Evolutionary conservation across 2,329 filamentous ascomycete genomes (phyloP).

Genomic region (Aspergillus proliferans): DNA sequence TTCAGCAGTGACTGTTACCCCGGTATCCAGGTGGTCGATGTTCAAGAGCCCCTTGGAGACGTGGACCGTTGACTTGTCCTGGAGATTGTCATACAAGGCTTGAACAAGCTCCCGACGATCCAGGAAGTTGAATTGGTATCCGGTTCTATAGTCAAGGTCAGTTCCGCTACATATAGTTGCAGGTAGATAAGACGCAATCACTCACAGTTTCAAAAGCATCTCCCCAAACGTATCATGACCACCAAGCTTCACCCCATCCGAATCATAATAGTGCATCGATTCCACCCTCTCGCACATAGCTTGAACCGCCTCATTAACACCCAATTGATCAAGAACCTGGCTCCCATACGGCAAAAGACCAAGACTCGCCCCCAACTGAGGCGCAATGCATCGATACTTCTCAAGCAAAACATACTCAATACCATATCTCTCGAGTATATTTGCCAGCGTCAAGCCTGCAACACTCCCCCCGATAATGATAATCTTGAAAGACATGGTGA

Average conservation of each 20-base stretch:
- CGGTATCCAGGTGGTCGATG: conserved; percentile 9
- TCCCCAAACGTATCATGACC: not conserved
- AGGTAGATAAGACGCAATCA: not conserved
- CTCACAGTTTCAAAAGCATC: conserved; percentile 3
- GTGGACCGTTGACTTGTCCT: conserved; percentile 23
- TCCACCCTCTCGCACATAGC: not conserved
- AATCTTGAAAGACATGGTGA: conserved; percentile 16
- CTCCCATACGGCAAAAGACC: conserved; percentile 39
- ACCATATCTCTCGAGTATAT: conserved; percentile 38
- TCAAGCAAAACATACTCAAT: conserved; percentile 50
- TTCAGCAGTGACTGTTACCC: conserved; percentile 24
- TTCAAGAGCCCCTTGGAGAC: conserved; percentile 18
- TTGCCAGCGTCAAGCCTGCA: conserved; percentile 43
- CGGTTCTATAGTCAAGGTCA: not conserved
- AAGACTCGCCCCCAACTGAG: conserved; percentile 45
- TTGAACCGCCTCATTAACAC: conserved; percentile 25
- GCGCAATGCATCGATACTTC: conserved; percentile 25
- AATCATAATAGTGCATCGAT: not conserved
- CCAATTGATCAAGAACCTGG: conserved; percentile 48
- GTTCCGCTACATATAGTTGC: not conserved
- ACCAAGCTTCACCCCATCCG: conserved; percentile 2
- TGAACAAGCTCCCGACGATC: conserved; percentile 34
- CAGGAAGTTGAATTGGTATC: conserved; percentile 18
- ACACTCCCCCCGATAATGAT: conserved; percentile 47
- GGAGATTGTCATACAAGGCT: conserved; percentile 26